These are phyloP conservation scores for Rhizomucor pusillus DNA, from an alignment of 371 early-diverging fungal genomes.

Conservation along the genomic window DNA sequence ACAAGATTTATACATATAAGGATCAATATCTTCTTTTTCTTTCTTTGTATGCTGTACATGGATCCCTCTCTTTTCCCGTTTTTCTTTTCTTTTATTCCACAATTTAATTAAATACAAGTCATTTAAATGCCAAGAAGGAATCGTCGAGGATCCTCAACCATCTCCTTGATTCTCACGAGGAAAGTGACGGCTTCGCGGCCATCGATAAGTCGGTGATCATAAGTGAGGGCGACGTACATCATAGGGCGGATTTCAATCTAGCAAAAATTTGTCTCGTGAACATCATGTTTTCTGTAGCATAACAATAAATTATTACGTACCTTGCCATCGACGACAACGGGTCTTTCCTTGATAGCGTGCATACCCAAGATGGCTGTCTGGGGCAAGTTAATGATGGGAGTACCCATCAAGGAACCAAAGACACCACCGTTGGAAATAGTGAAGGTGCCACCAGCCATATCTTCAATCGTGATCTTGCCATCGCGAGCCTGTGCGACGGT, in stretches of 20 bases:
- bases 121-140: constrained; percentile 80
- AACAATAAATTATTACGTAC: constrained; percentile 9
- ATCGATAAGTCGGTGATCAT: constrained; percentile 97
- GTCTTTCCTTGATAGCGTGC: constrained; percentile 97
- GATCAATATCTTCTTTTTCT: no score
- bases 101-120: not conserved
- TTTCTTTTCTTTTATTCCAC: constrained; percentile 5
- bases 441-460: constrained; percentile 97
- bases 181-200: constrained; percentile 98
- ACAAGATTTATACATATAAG: no score
- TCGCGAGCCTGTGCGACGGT: constrained; percentile 74
- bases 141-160: constrained; percentile 93
- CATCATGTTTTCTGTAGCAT: constrained; percentile 1
- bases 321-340: constrained; percentile 93
- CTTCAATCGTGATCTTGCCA: constrained; percentile 94
- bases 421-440: constrained; percentile 99
- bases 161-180: constrained; percentile 94
- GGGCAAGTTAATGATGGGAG: constrained; percentile 97
- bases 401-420: constrained; percentile 95
- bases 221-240: constrained; percentile 98
- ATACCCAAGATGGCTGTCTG: constrained; percentile 97
- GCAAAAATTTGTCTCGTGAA: not conserved
- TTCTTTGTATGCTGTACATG: no score
- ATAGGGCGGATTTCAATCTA: constrained; percentile 93
- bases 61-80: no score